These are phyloP conservation scores for Cyberlindnera saturnus DNA, from an alignment of 805 yeast species.

Conservation along the genomic window DNA sequence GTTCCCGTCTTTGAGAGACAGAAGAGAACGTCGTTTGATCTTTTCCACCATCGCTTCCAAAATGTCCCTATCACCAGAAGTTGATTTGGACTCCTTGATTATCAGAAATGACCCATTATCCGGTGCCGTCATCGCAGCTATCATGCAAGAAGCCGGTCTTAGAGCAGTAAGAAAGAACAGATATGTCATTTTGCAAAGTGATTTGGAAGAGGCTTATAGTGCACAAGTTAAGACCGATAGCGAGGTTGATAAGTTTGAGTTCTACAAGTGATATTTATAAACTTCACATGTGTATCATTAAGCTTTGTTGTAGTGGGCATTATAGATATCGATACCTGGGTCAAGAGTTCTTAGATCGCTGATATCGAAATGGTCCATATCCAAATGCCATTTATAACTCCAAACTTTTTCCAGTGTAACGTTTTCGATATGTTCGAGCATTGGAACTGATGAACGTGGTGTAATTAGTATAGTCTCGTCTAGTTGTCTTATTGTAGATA, in stretches of 20 bases:
- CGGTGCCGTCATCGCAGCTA: slow-evolving; percentile 97
- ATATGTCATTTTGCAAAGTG: slow-evolving; percentile 92
- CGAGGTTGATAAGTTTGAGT: slow-evolving; percentile 96
- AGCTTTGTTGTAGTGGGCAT: slow-evolving; percentile 17
- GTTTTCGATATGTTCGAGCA: slow-evolving; percentile 9
- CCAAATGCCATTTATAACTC: slow-evolving; percentile 46
- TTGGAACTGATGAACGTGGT: slow-evolving; percentile 21
- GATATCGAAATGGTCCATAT: slow-evolving; percentile 69
- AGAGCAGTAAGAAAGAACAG: slow-evolving; percentile 98
- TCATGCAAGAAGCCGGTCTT: slow-evolving; percentile 99
- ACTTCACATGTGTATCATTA: neutral
- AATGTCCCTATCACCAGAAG: slow-evolving; percentile 98
- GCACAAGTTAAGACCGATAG: slow-evolving; percentile 93
- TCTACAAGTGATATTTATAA: slow-evolving; percentile 63
- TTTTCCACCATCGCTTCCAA: slow-evolving; percentile 94
- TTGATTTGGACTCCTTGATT: slow-evolving; percentile 88
- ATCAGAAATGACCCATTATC: slow-evolving; percentile 94
- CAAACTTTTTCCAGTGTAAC: slow-evolving; percentile 23
- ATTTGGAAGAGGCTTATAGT: slow-evolving; percentile 96
- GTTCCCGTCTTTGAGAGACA: slow-evolving; percentile 91
- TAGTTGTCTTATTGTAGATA: slow-evolving; percentile 17
- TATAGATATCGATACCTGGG: slow-evolving; percentile 64
- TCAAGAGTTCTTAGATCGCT: slow-evolving; percentile 37
- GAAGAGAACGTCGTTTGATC: slow-evolving; percentile 96
- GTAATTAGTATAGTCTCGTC: slow-evolving; percentile 12